A percentile compares a stretch with the other conserved stretches of the same genome.
These are phyloP conservation scores for Botryobasidium botryosum DNA, from an alignment of 768 basidiomycete species.

Conservation along the genomic window DNA sequence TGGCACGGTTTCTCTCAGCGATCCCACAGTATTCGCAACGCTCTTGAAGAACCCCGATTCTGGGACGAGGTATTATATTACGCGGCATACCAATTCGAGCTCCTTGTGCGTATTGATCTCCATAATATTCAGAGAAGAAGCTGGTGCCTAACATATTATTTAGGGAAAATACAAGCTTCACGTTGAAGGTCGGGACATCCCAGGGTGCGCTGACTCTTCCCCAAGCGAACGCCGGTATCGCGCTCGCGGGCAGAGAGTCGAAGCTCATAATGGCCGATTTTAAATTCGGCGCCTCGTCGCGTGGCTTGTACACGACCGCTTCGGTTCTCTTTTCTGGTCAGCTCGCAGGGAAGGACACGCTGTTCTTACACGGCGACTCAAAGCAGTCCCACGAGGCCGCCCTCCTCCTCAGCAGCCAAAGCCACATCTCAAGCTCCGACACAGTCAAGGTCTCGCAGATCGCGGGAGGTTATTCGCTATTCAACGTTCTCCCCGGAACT, in stretches of 20 bases:
- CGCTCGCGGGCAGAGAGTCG: slow-evolving; percentile 51
- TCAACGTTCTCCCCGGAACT: slow-evolving; percentile 40
- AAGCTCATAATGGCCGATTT: slow-evolving; percentile 61
- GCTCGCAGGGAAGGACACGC: slow-evolving; percentile 44
- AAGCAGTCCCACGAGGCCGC: slow-evolving; percentile 38
- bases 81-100: slow-evolving; percentile 47
- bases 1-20: slow-evolving; percentile 28
- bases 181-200: slow-evolving; percentile 39
- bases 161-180: slow-evolving; percentile 25
- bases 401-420: slow-evolving; percentile 22
- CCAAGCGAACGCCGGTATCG: slow-evolving; percentile 32
- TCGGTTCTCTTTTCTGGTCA: slow-evolving; percentile 47
- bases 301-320: slow-evolving; percentile 51
- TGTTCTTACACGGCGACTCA: slow-evolving; percentile 44
- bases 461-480: slow-evolving; percentile 23
- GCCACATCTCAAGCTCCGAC: background rate
- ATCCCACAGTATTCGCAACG: slow-evolving; percentile 38
- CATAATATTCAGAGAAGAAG: background rate
- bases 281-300: slow-evolving; percentile 33
- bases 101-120: slow-evolving; percentile 5
- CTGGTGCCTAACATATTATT: background rate
- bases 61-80: slow-evolving; percentile 47
- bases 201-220: slow-evolving; percentile 40
- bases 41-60: slow-evolving; percentile 53
- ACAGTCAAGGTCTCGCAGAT: slow-evolving; percentile 8